Conservation (phyloP, 768 basidiomycete genomes). For the Multifurca ochricompacta region DNA sequence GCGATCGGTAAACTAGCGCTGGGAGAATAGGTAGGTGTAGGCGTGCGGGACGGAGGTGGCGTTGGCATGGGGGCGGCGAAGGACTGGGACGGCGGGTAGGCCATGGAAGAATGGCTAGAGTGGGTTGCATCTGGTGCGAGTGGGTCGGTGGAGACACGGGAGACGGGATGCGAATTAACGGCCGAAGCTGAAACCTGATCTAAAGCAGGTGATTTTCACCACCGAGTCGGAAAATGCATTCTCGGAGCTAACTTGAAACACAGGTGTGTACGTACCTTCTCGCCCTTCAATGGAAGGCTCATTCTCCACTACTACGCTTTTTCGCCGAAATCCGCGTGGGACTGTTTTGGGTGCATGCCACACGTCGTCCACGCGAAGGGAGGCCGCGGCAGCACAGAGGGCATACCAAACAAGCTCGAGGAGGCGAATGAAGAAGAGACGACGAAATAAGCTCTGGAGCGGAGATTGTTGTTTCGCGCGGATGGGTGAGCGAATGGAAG, state of each 20-base stretch:
- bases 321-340: slow-evolving; percentile 1
- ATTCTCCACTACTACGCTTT: neutral
- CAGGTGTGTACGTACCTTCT: neutral
- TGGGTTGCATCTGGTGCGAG: neutral
- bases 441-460: slow-evolving; percentile 29
- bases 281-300: neutral
- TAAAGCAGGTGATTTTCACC: neutral
- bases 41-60: slow-evolving; percentile 21
- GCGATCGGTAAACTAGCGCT: slow-evolving; percentile 44
- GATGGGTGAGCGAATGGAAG: slow-evolving; percentile 13
- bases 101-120: neutral
- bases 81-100: neutral
- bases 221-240: neutral
- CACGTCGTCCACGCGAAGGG: slow-evolving; percentile 26
- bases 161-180: neutral
- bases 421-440: slow-evolving; percentile 64
- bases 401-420: slow-evolving; percentile 64
- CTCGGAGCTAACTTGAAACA: neutral
- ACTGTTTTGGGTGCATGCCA: slow-evolving; percentile 13
- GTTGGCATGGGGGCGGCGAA: slow-evolving; percentile 11
- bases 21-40: slow-evolving; percentile 27
- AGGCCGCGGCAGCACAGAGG: slow-evolving; percentile 54
- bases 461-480: slow-evolving; percentile 10
- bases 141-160: slow-evolving; percentile 3
- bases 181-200: neutral